Conservation (phyloP, 148 eudicot genomes). For the Linanthus parryae region DNA sequence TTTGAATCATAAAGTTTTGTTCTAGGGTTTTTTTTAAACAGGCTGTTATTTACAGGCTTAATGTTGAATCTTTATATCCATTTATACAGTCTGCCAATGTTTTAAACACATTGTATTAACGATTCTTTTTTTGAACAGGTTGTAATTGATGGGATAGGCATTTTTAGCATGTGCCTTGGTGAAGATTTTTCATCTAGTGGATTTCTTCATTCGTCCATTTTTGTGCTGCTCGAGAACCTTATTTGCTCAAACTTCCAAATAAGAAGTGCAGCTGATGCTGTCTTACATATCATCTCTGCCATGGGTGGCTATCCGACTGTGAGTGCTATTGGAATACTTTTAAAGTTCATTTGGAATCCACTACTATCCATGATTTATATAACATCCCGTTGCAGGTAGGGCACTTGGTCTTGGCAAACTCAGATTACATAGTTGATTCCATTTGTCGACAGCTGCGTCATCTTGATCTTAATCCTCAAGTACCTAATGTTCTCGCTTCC, state of each 20-base stretch:
- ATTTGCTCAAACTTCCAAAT: conserved; percentile 68
- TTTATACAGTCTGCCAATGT: background rate
- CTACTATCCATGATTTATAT: no score
- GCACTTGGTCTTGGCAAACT: conserved; percentile 73
- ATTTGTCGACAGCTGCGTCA: conserved; percentile 85
- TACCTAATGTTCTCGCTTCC: conserved; percentile 80
- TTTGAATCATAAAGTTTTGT: conserved; percentile 5
- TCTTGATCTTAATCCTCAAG: conserved; percentile 84
- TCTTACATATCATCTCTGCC: conserved; percentile 60
- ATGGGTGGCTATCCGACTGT: conserved; percentile 73
- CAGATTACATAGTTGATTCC: conserved; percentile 90
- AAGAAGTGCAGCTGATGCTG: conserved; percentile 75
- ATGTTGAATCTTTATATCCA: background rate
- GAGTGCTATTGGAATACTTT: no score
- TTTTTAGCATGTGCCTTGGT: conserved; percentile 65
- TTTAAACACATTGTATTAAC: conserved; percentile 8
- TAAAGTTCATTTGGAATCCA: no score
- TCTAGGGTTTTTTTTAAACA: conserved; percentile 21
- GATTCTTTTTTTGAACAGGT: conserved; percentile 54
- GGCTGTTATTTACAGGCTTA: conserved; percentile 71
- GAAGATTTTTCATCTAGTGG: conserved; percentile 69
- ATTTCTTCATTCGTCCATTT: conserved; percentile 76
- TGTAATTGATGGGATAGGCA: conserved; percentile 83
- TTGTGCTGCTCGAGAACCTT: conserved; percentile 80
- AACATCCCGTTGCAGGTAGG: conserved; percentile 60